phyloP scores from a whole-genome alignment of 2,329 filamentous ascomycete genomes.

The Pseudopyrenochaeta lycopersici region DNA sequence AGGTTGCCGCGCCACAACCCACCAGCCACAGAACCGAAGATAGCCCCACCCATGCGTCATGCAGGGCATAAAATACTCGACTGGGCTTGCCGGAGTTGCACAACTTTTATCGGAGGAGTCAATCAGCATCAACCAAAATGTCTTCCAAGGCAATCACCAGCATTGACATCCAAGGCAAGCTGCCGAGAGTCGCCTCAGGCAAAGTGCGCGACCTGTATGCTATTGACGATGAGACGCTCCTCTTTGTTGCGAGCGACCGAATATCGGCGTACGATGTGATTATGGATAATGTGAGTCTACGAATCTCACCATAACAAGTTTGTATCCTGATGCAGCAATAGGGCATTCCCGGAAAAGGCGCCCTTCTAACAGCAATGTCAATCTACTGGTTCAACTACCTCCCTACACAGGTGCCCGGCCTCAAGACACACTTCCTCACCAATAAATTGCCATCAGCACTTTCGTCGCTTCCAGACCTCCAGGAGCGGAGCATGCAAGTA shows the following conservation, averaged over 20 bases:
- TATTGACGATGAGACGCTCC: slow-evolving; percentile 73
- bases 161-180: slow-evolving; percentile 46
- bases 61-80: slow-evolving; percentile 30
- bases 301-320: slow-evolving; percentile 6
- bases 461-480: slow-evolving; percentile 57
- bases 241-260: slow-evolving; percentile 87
- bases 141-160: slow-evolving; percentile 35
- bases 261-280: slow-evolving; percentile 97
- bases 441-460: slow-evolving; percentile 61
- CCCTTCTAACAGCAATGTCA: slow-evolving; percentile 71
- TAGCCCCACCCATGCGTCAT: slow-evolving; percentile 24
- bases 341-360: slow-evolving; percentile 74
- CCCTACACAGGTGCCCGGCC: slow-evolving; percentile 61
- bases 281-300: slow-evolving; percentile 72
- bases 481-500: slow-evolving; percentile 78
- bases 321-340: slow-evolving; percentile 36
- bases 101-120: slow-evolving; percentile 16
- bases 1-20: not conserved
- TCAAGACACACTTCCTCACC: slow-evolving; percentile 71
- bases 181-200: slow-evolving; percentile 64
- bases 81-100: slow-evolving; percentile 6
- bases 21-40: slow-evolving; percentile 10
- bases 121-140: slow-evolving; percentile 26
- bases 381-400: slow-evolving; percentile 74
- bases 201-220: slow-evolving; percentile 87